These are phyloP conservation scores for Paramarasmius palmivorus DNA, from an alignment of 1,284 basidiomycete genomes.

Conservation along the genomic window DNA sequence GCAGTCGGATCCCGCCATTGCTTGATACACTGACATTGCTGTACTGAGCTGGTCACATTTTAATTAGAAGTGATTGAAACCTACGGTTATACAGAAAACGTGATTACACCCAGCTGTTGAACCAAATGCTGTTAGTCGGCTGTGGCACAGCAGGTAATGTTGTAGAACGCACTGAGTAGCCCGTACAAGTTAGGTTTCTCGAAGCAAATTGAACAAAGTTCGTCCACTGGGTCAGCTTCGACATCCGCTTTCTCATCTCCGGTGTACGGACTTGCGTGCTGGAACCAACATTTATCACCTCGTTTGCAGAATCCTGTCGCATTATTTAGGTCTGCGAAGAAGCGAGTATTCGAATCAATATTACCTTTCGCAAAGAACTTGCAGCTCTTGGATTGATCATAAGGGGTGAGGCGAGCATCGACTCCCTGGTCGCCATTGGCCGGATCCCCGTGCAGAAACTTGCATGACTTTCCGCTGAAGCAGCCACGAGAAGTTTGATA, in stretches of 20 bases:
- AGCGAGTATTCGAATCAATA: conserved; percentile 15
- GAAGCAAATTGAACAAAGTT: conserved; percentile 69
- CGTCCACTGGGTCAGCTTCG: conserved; percentile 35
- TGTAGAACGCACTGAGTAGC: conserved; percentile 51
- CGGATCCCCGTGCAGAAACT: conserved; percentile 64
- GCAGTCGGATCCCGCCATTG: conserved; percentile 65
- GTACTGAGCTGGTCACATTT: conserved; percentile 5
- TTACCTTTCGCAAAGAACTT: conserved; percentile 61
- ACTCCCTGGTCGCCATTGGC: conserved; percentile 16
- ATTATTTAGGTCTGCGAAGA: too few relatives aligned
- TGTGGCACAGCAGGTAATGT: neutral
- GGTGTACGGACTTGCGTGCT: conserved; percentile 39
- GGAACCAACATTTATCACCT: conserved; percentile 73
- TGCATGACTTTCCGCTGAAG: conserved; percentile 64
- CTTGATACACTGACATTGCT: conserved; percentile 58
- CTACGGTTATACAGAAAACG: conserved; percentile 68
- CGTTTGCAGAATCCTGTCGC: conserved; percentile 60
- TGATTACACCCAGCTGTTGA: conserved; percentile 65
- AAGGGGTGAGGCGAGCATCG: conserved; percentile 54
- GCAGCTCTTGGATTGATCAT: conserved; percentile 69
- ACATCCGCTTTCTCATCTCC: conserved; percentile 23
- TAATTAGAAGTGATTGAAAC: conserved; percentile 18
- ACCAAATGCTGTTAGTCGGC: conserved; percentile 6
- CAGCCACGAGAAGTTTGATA: conserved; percentile 63
- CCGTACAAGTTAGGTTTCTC: conserved; percentile 70